Evolutionary conservation across 495 filamentous ascomycete species (phyloP), one percentile per base, ranked within the genome.

Genomic region (Xylaria intraflava): DNA sequence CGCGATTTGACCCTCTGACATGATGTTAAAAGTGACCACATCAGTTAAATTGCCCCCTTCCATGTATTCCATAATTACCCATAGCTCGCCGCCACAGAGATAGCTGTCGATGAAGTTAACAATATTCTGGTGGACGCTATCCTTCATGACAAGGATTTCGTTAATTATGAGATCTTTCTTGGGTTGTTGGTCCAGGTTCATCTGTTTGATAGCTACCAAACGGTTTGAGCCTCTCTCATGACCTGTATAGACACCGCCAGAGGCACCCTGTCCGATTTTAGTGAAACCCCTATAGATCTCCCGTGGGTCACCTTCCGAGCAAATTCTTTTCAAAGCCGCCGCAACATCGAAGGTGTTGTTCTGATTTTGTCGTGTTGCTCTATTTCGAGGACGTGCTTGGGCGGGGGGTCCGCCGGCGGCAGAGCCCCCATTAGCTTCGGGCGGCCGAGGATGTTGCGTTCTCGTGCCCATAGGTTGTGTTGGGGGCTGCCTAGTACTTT

Each of bases 31-130:
- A 10, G 92, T 97, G 33, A 98, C 93, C 23, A 98, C 93, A 71
- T 98, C 93, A 2, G 93, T 98, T 67, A 98, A 72, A 72, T 90
- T 95, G 30, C 93, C 93, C 42, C 93, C 93, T 66, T 98, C 93
- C 93, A 98, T 98, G 60, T 90, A 98, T 67, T 98, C 93, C 93
- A 98, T 98, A 24, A 97, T 90, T 11, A 98, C 93, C 93, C 93
- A 98, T 36, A 98, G 70, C 66, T 98, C 93, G 17, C 92, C 83
- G 3, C 81, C 78, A 33, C 90, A 85, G 19, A 98, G 75, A 67
- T 87, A 97, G 66, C 90, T 95, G 74, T 96, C 93, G 72, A 96
- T 87, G 71, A 96, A 98, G 66, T 98, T 98, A 68, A 98, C 93
- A 66, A 98, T 95, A 65, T 98, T 98, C 68, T 87, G 90, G 68